Evolutionary conservation across 352 stramenopile genomes (phyloP).

Genomic region (Blastocystis hominis): DNA sequence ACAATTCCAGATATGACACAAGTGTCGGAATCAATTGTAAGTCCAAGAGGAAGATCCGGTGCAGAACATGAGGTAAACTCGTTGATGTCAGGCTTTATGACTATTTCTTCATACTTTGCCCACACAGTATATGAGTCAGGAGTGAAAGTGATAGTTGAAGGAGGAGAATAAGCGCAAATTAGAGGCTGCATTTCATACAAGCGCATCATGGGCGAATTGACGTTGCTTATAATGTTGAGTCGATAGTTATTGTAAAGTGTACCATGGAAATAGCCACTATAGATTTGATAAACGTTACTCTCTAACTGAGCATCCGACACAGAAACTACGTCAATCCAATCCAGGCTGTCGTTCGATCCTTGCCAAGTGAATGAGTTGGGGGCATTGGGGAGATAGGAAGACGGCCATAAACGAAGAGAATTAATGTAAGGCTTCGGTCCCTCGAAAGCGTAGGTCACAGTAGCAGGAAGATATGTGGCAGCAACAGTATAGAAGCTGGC

Average conservation of each 20-base stretch:
- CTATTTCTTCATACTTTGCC: not conserved
- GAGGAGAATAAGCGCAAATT: not conserved
- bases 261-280: not conserved
- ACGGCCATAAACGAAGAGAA: not conserved
- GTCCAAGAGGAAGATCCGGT: not conserved
- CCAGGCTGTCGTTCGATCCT: no score
- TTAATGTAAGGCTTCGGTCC: not conserved
- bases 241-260: not conserved
- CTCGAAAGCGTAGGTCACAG: not conserved
- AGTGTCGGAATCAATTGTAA: not conserved
- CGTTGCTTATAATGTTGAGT: not conserved
- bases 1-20: not conserved
- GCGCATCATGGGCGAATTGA: not conserved
- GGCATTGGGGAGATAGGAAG: not conserved
- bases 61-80: not conserved
- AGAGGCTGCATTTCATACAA: conserved; percentile 7
- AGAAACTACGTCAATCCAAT: no score
- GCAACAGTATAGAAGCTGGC: no score
- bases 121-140: not conserved
- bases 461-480: not conserved
- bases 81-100: not conserved
- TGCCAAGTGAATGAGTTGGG: not conserved
- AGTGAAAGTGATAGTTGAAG: not conserved
- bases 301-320: no score
- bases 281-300: not conserved